Conservation (phyloP, 2,329 filamentous ascomycete species). For the Venturia effusa region DNA sequence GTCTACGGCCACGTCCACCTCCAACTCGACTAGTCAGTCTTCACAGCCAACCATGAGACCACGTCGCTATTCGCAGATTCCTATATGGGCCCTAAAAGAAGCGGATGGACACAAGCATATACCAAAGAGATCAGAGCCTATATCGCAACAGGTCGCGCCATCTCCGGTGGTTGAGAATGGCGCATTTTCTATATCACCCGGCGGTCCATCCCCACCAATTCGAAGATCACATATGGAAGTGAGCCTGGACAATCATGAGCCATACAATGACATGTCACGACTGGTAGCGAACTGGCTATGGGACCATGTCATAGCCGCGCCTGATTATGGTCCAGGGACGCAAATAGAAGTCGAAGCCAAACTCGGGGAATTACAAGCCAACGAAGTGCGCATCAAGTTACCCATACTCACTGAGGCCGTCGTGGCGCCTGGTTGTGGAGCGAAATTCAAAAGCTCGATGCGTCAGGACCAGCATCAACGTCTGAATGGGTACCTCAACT, state of each 20-base stretch:
- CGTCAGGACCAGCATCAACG: constrained; percentile 61
- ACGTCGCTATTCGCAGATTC: background rate
- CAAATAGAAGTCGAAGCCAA: constrained; percentile 93
- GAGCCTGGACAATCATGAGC: constrained; percentile 58
- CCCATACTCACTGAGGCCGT: constrained; percentile 65
- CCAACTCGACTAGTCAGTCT: background rate
- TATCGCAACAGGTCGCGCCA: background rate
- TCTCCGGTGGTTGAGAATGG: background rate
- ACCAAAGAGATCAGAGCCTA: background rate
- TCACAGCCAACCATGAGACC: background rate
- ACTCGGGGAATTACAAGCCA: constrained; percentile 56
- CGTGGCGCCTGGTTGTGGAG: constrained; percentile 36
- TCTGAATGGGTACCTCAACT: constrained; percentile 80
- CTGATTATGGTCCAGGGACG: constrained; percentile 49
- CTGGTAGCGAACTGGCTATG: constrained; percentile 74
- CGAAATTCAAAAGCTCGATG: constrained; percentile 27
- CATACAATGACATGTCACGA: constrained; percentile 65
- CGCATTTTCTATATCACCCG: background rate
- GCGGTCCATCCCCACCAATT: background rate
- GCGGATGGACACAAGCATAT: constrained; percentile 2
- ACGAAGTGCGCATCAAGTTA: constrained; percentile 28
- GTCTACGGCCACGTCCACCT: background rate
- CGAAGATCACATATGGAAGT: constrained; percentile 31
- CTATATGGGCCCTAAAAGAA: constrained; percentile 4
- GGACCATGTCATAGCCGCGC: constrained; percentile 52